A percentile compares a stretch with the other conserved stretches of the same genome.
These are phyloP conservation scores for Asclepias syriaca DNA, from an alignment of 257 asterid species.

Conservation along the genomic window DNA sequence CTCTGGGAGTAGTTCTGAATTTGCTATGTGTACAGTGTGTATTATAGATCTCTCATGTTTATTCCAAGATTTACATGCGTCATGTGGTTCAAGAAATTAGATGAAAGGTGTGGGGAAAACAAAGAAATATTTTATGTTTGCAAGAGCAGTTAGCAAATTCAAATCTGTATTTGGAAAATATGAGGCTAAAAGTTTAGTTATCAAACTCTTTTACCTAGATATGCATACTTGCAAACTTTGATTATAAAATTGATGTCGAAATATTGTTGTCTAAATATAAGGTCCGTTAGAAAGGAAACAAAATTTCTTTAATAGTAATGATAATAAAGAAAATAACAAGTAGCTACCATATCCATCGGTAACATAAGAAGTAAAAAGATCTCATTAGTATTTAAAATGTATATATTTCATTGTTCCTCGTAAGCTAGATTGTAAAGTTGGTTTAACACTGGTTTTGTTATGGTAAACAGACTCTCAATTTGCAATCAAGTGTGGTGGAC, in stretches of 20 bases:
- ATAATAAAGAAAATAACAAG: neutral
- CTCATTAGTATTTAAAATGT: neutral
- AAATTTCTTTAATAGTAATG: neutral
- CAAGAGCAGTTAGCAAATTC: neutral
- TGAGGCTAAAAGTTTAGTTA: neutral
- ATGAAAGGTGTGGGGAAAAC: neutral
- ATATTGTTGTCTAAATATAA: neutral
- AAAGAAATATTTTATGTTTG: neutral
- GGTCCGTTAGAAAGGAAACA: neutral
- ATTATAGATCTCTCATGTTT: neutral
- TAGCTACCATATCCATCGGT: neutral
- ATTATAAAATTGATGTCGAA: too few species aligned
- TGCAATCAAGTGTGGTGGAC: slow-evolving; percentile 74
- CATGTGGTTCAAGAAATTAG: neutral
- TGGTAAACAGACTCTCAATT: slow-evolving; percentile 58
- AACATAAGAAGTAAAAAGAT: neutral
- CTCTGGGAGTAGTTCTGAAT: neutral
- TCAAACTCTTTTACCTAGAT: too few species aligned
- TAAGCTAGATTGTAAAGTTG: neutral
- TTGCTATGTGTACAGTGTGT: neutral
- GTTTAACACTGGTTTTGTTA: slow-evolving; percentile 5
- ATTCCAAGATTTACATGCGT: neutral
- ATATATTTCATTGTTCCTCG: neutral
- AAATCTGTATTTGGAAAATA: neutral
- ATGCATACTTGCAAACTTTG: too few species aligned